phyloP scores from a whole-genome alignment of 257 asterid species.

The Nicotiana otophora region DNA sequence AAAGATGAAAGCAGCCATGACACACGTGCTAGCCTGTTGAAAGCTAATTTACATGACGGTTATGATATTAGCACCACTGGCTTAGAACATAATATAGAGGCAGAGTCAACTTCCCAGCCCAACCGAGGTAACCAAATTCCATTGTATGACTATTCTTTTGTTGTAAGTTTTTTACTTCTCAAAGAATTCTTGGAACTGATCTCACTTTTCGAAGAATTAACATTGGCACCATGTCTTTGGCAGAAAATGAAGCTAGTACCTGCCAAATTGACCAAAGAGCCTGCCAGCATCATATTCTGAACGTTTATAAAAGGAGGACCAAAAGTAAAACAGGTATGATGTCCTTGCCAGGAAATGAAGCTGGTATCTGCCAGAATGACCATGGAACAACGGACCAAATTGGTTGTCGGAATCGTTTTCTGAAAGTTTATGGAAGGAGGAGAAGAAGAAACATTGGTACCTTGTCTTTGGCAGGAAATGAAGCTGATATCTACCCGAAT shows the following conservation, averaged over 20 bases:
- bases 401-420: background rate
- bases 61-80: background rate
- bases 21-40: background rate
- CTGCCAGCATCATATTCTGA: background rate
- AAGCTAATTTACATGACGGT: background rate
- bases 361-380: background rate
- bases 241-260: background rate
- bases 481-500: background rate
- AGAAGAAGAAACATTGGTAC: background rate
- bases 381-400: background rate
- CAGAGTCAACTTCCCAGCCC: background rate
- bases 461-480: constrained; percentile 2
- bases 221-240: background rate
- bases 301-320: background rate
- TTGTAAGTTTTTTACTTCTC: background rate
- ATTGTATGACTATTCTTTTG: background rate
- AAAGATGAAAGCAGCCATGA: background rate
- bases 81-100: background rate
- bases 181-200: background rate
- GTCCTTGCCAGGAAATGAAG: background rate
- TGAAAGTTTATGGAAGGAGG: constrained; percentile 3
- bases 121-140: constrained; percentile 3
- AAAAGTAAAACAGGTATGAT: background rate
- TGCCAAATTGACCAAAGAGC: background rate
- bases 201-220: background rate